Percentiles rank a stretch among this genome's conserved stretches.
Conservation (phyloP, 2,329 filamentous ascomycete species). For the Penicillium sp. region DNA sequence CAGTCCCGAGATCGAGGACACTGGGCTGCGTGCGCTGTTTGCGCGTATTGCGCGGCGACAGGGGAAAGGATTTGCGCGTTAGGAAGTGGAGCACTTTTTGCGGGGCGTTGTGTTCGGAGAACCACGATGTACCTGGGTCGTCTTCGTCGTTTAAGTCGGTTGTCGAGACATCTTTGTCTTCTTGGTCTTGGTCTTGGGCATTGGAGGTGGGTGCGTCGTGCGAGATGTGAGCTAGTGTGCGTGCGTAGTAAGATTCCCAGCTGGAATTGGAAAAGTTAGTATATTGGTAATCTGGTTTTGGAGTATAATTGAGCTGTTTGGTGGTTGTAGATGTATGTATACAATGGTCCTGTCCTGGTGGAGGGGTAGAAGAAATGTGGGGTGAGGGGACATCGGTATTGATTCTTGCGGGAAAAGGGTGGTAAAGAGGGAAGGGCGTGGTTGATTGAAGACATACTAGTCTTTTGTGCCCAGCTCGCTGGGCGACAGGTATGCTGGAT, state of each 20-base stretch:
- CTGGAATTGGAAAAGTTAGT: constrained; percentile 43
- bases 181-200: constrained; percentile 50
- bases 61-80: constrained; percentile 46
- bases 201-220: constrained; percentile 13
- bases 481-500: constrained; percentile 67
- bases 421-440: background rate
- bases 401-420: background rate
- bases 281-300: too few species aligned
- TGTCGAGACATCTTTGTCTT: background rate
- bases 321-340: too few species aligned
- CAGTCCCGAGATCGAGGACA: constrained; percentile 85
- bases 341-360: too few species aligned
- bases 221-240: constrained; percentile 41
- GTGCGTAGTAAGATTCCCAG: constrained; percentile 58
- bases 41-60: constrained; percentile 39
- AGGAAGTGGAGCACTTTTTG: constrained; percentile 72
- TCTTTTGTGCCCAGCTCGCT: constrained; percentile 82
- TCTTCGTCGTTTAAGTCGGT: constrained; percentile 64
- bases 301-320: too few species aligned
- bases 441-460: constrained; percentile 59
- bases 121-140: constrained; percentile 84
- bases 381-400: background rate
- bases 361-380: constrained; percentile 8
- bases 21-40: constrained; percentile 23
- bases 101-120: constrained; percentile 87